Conservation (phyloP, 2,329 filamentous ascomycete genomes). For the Pyricularia grisea region DNA sequence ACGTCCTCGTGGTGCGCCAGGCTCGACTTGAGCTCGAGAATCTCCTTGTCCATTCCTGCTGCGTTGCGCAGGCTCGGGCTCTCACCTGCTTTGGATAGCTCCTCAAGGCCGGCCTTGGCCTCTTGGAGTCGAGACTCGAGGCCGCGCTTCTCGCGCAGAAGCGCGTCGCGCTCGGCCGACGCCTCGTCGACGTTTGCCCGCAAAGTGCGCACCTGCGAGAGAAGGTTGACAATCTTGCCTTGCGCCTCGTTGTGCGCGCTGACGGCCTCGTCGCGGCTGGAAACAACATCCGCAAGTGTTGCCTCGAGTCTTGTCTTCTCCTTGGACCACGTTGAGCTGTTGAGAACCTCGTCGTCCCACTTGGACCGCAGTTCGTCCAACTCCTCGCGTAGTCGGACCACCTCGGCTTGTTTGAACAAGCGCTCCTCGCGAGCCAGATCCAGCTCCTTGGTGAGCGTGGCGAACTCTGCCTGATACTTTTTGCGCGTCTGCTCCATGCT, state of each 20-base stretch:
- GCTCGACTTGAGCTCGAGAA: conserved; percentile 79
- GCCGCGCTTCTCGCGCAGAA: conserved; percentile 82
- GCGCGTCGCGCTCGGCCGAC: conserved; percentile 71
- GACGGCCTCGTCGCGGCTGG: conserved; percentile 88
- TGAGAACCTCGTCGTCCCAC: conserved; percentile 97
- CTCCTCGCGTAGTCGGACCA: conserved; percentile 83
- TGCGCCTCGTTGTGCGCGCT: conserved; percentile 93
- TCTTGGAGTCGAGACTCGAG: conserved; percentile 79
- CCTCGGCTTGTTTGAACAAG: conserved; percentile 79
- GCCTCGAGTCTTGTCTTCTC: conserved; percentile 89
- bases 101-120: conserved; percentile 80
- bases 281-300: conserved; percentile 77
- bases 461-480: conserved; percentile 94
- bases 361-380: conserved; percentile 90
- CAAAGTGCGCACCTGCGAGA: conserved; percentile 81
- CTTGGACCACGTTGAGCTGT: conserved; percentile 97
- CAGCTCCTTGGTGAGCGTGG: conserved; percentile 80
- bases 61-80: conserved; percentile 84
- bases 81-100: conserved; percentile 73
- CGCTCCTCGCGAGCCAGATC: conserved; percentile 87
- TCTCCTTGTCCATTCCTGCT: conserved; percentile 77
- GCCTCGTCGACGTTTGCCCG: conserved; percentile 80
- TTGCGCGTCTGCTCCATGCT: conserved; percentile 95
- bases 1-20: conserved; percentile 93
- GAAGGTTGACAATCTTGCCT: conserved; percentile 78